Conservation (phyloP, 1,139 yeast species). For the Scheffersomyces quercinus region DNA sequence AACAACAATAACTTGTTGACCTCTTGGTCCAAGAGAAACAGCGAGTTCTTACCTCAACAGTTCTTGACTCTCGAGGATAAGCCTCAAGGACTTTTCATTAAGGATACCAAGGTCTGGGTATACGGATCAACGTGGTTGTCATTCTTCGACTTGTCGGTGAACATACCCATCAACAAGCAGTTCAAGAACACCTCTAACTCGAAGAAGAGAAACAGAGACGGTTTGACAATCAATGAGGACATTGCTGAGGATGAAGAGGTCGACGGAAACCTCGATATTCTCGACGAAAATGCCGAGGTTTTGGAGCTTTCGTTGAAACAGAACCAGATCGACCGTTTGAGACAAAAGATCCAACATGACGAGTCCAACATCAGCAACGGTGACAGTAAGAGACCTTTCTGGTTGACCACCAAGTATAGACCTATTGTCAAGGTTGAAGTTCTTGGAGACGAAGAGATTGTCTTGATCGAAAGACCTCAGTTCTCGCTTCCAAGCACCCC, state of each 20-base stretch:
- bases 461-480: constrained; percentile 77
- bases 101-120: constrained; percentile 59
- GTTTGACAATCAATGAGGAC: constrained; percentile 47
- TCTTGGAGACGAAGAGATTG: constrained; percentile 57
- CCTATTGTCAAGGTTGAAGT: constrained; percentile 67
- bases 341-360: constrained; percentile 28
- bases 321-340: constrained; percentile 29
- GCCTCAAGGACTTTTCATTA: constrained; percentile 69
- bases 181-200: constrained; percentile 24
- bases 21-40: constrained; percentile 77
- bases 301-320: constrained; percentile 33
- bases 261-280: constrained; percentile 15
- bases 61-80: constrained; percentile 62
- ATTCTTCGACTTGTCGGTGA: constrained; percentile 65
- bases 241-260: constrained; percentile 27
- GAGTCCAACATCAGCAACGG: constrained; percentile 16
- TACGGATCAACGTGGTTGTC: constrained; percentile 89
- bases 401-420: constrained; percentile 76
- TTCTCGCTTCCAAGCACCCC: constrained; percentile 63
- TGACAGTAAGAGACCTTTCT: constrained; percentile 49
- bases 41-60: constrained; percentile 71
- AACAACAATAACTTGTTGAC: constrained; percentile 47
- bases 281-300: constrained; percentile 28
- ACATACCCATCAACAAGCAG: constrained; percentile 48
- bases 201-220: constrained; percentile 67